Percentiles rank a stretch among this genome's conserved stretches.
Conservation (phyloP, 2,329 filamentous ascomycete species). For the Xylaria sp. region DNA sequence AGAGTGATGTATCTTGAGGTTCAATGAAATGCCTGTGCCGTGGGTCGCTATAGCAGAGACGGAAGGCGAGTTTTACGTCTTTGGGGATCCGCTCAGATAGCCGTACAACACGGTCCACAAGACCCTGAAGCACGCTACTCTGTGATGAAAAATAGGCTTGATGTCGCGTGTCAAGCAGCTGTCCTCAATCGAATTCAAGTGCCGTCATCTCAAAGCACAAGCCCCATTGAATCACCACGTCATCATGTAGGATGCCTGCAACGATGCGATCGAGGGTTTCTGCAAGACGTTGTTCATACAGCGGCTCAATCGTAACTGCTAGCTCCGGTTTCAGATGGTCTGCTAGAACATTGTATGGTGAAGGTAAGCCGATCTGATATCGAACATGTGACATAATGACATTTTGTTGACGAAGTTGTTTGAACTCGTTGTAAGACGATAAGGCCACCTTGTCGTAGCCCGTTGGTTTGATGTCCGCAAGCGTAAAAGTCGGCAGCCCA, state of each 20-base stretch:
- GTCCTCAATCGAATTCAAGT: slow-evolving; percentile 33
- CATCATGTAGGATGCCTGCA: slow-evolving; percentile 29
- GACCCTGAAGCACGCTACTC: slow-evolving; percentile 28
- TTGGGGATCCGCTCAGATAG: slow-evolving; percentile 28
- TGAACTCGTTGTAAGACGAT: slow-evolving; percentile 34
- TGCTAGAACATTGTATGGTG: slow-evolving; percentile 31
- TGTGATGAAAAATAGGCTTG: slow-evolving; percentile 30
- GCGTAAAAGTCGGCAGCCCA: slow-evolving; percentile 29
- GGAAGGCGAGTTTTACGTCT: slow-evolving; percentile 34
- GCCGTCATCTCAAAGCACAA: slow-evolving; percentile 35
- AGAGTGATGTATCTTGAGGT: slow-evolving; percentile 29
- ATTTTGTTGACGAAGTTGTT: slow-evolving; percentile 31
- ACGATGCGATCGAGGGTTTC: slow-evolving; percentile 31
- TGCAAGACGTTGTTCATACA: slow-evolving; percentile 34
- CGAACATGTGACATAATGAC: slow-evolving; percentile 28
- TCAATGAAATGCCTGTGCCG: slow-evolving; percentile 35
- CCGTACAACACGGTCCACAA: slow-evolving; percentile 32
- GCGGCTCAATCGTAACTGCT: slow-evolving; percentile 27
- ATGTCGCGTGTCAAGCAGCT: slow-evolving; percentile 23
- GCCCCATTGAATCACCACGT: slow-evolving; percentile 37
- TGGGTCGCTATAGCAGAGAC: slow-evolving; percentile 37
- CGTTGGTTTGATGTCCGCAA: slow-evolving; percentile 33
- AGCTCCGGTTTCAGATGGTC: slow-evolving; percentile 33
- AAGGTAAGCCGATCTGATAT: slow-evolving; percentile 35
- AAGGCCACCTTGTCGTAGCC: slow-evolving; percentile 33